These are phyloP conservation scores for Nakataea oryzae DNA, from an alignment of 2,329 filamentous ascomycete species.

Conservation along the genomic window DNA sequence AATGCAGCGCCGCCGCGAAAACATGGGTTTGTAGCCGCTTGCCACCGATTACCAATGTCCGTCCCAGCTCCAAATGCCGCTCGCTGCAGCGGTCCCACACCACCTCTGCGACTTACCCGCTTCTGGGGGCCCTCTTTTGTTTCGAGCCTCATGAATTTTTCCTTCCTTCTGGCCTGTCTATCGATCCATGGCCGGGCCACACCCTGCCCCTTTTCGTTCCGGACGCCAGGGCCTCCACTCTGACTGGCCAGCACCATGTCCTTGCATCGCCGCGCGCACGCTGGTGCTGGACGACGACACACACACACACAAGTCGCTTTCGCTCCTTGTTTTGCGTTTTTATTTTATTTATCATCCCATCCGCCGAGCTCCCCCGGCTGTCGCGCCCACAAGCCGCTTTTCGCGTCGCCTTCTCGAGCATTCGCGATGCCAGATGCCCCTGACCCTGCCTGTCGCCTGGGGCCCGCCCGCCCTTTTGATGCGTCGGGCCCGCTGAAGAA, in stretches of 20 bases:
- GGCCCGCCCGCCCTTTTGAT: not conserved
- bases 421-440: not conserved
- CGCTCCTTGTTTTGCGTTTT: not conserved
- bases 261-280: not conserved
- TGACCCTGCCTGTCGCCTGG: not conserved
- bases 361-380: not conserved
- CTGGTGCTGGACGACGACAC: not conserved
- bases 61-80: not conserved
- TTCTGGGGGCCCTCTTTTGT: not conserved
- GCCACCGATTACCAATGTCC: not conserved
- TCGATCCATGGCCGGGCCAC: slow-evolving; percentile 3
- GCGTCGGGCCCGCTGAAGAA: not conserved
- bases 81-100: not conserved
- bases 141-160: slow-evolving; percentile 2
- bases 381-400: not conserved
- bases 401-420: not conserved
- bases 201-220: not conserved
- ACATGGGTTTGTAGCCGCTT: not conserved
- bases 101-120: not conserved
- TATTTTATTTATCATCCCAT: not conserved
- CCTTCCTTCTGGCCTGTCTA: not conserved
- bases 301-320: not conserved
- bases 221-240: no score
- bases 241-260: not conserved
- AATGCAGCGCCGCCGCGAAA: not conserved